These are phyloP conservation scores for Actinomucor elegans DNA, from an alignment of 371 early-diverging fungal genomes.

Conservation along the genomic window DNA sequence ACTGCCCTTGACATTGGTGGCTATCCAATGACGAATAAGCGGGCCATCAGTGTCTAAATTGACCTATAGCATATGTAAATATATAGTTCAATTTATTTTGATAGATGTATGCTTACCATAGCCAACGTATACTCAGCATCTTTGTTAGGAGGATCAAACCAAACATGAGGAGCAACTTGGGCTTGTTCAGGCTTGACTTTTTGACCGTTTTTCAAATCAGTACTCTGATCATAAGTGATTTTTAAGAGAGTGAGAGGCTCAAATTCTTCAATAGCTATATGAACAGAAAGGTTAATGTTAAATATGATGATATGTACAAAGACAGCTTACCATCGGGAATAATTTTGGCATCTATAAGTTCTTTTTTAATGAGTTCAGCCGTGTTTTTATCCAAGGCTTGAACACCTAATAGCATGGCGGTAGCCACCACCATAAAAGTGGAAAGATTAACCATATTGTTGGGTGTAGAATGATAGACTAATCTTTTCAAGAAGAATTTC, in stretches of 20 bases:
- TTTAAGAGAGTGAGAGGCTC: constrained; percentile 23
- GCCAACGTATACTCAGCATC: constrained; percentile 29
- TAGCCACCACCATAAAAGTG: constrained; percentile 3
- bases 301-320: neutral
- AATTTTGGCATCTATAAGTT: constrained; percentile 7
- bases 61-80: constrained; percentile 1
- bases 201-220: constrained; percentile 20
- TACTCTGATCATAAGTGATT: constrained; percentile 22
- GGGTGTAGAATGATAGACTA: no score
- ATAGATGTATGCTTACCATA: constrained; percentile 18
- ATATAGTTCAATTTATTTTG: no score
- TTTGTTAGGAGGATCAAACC: constrained; percentile 21
- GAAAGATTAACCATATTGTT: neutral
- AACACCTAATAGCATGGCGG: constrained; percentile 8
- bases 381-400: constrained; percentile 5
- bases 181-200: constrained; percentile 19
- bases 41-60: constrained; percentile 31
- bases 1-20: constrained; percentile 21
- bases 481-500: no score
- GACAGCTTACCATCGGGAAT: constrained; percentile 8
- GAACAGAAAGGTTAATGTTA: neutral
- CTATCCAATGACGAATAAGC: constrained; percentile 33
- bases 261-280: constrained; percentile 19
- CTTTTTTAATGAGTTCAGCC: constrained; percentile 1
- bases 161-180: constrained; percentile 16